Conservation (phyloP, 176 grass and related monocot genomes). For the Typha latifolia region DNA sequence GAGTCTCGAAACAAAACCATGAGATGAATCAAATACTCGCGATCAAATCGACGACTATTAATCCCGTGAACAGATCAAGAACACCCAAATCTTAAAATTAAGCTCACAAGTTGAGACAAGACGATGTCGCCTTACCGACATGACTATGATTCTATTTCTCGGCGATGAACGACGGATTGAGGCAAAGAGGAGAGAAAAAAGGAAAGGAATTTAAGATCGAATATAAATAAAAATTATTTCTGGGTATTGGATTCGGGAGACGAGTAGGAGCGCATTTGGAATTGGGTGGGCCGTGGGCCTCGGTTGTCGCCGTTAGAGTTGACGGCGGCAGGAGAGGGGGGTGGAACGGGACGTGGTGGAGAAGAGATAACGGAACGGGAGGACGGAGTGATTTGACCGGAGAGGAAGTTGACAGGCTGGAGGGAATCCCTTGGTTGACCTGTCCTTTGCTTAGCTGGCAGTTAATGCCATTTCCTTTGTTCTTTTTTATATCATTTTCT, state of each 20-base stretch:
- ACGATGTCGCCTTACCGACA: background rate
- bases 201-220: background rate
- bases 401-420: background rate
- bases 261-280: background rate
- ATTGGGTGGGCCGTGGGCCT: too few species aligned
- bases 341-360: too few species aligned
- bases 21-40: too few species aligned
- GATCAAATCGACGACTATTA: too few species aligned
- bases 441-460: background rate
- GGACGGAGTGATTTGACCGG: background rate
- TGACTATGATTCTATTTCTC: background rate
- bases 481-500: too few species aligned
- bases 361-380: background rate
- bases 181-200: background rate
- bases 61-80: too few species aligned
- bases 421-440: background rate
- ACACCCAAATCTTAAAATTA: background rate
- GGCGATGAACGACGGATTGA: background rate
- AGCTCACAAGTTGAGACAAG: background rate
- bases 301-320: too few species aligned
- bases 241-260: background rate
- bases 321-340: background rate
- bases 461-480: too few species aligned
- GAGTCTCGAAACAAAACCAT: too few species aligned
- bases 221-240: background rate